Evolutionary conservation across 495 filamentous ascomycete genomes (phyloP), one percentile per base, ranked within the genome.

Genomic region (Podospora tetraspora): DNA sequence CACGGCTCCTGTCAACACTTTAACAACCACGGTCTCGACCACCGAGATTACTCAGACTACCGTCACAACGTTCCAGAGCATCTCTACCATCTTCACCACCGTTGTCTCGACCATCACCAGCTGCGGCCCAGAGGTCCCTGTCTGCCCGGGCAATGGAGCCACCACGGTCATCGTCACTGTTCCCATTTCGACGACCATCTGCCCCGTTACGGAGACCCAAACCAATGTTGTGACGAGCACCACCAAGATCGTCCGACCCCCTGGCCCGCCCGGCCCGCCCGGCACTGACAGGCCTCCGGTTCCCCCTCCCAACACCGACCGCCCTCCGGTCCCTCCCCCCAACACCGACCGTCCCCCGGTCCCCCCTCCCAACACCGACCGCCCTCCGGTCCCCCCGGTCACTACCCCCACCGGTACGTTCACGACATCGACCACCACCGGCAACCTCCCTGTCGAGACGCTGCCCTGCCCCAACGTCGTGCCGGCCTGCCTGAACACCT

Each of bases 401-500:
- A 72, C 76, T 21, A 71, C 66, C 24, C 73, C 71, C 29, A 79
- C 78, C 37, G 78, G 73, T 16, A 67, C 77, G 24, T 71, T 79
- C 63, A 65, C 68, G 24, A 76, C 77, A 1, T 81, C 80, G 37
- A 73, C 71, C 27, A 79, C 79, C 64, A 75, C 81, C 34, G 82
- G 79, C 56, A 74, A 71, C 32, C 78, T 78, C 64, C 76, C 81
- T 29, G 82, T 83, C 23, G 80, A 78, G 68, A 83, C 81, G 52
- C 79, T 80, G 24, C 78, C 82, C 57, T 92, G 89, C 84, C 93
- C 94, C 61, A 80, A 80, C 66, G 84, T 91, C 57, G 89, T 98
- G 19, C 93, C 94, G 64, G 88, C 88, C 70, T 98, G 94, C 82
- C 84, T 98, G 81, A 96, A 97, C 87, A 97, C 94, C 72, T 97